Base-by-base conservation (phyloP, 371 early-diverging fungal species). In the Mortierella sp. region DNA sequence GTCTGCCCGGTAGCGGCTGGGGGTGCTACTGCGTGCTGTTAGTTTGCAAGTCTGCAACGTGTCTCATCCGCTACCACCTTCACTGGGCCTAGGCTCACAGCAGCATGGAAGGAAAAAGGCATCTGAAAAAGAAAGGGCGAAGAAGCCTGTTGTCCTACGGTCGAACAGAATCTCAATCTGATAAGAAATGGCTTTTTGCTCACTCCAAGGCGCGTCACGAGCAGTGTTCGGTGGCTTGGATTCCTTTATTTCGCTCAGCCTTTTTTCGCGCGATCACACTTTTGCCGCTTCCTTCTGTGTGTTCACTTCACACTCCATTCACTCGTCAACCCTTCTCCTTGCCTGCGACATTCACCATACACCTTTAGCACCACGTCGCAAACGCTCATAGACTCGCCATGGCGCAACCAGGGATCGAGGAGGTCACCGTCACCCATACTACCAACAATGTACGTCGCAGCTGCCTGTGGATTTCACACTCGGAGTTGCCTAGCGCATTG, bases 351-450 rank as follows among this genome's bases (percentile, higher is more conserved):
- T 5, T 28, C 21, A 48, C 31, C 71, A 37, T 48, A 46, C 28
- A 3, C 16, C 48, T 37, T 14, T 48, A 31, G n/a, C 28, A 24
- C 46, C 71, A 46, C 28, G 71, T 71, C 48, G 37, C 44, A 71
- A 21, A 31, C 50, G 34, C 55, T 19, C 64, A 67, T 37, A 67
- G 24, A 67, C 67, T 40, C 43, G 67, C 67, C 67, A 67, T 50
- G 34, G 46, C 55, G 72, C 24, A 34, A 48, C 11, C 26, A 53
- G 26, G 10, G 67, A 67, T 67, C 67, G 67, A 67, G 37, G 67
- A 67, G 40, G 67, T 24, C 40, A 37, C 34, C 3, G 31, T 55
- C 46, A n/a, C 26, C 43, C n/a, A 43, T 28, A 54, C 55, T 28
- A 11, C 40, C 0, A 34, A 21, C 67, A 37, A 37, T 37, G 67